A percentile compares a stretch with the other conserved stretches of the same genome.
phyloP scores from a whole-genome alignment of 352 stramenopile genomes.

The Globisporangium echinulatum region DNA sequence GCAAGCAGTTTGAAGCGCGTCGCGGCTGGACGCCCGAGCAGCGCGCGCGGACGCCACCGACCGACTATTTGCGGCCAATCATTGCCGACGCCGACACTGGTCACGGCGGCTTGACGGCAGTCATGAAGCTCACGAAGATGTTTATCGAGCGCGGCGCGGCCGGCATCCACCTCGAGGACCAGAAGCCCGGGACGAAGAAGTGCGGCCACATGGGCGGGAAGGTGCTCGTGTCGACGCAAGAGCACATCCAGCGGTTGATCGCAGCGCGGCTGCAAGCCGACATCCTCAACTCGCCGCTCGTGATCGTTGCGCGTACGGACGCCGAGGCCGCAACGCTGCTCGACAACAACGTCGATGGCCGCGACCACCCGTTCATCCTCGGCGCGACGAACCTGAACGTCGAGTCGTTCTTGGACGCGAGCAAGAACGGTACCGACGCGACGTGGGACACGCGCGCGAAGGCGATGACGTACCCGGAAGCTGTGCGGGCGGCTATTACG shows the following conservation, averaged over 20 bases:
- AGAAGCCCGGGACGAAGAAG: conserved; percentile 99
- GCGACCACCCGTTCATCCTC: conserved; percentile 98
- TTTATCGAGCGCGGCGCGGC: conserved; percentile 97
- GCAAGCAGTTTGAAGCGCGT: conserved; percentile 94
- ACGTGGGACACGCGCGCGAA: conserved; percentile 90
- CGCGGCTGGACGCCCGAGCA: conserved; percentile 74
- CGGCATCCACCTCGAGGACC: conserved; percentile 98
- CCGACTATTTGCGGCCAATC: conserved; percentile 97
- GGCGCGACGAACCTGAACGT: conserved; percentile 89
- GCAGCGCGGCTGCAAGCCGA: conserved; percentile 95
- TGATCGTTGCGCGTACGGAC: conserved; percentile 97
- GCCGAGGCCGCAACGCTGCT: conserved; percentile 95
- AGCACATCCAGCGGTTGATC: conserved; percentile 96
- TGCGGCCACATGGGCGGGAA: conserved; percentile 99
- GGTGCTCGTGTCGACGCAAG: conserved; percentile 95
- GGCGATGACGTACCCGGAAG: conserved; percentile 96
- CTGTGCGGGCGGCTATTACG: conserved; percentile 78
- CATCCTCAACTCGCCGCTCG: conserved; percentile 91
- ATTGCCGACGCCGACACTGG: conserved; percentile 97
- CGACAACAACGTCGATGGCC: conserved; percentile 96
- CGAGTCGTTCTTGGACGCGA: conserved; percentile 81
- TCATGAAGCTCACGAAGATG: conserved; percentile 99
- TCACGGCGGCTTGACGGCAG: conserved; percentile 92
- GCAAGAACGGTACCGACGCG: conserved; percentile 46
- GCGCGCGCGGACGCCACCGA: conserved; percentile 61